phyloP scores from a whole-genome alignment of 2,329 filamentous ascomycete species.

The Cercospora sp. region DNA sequence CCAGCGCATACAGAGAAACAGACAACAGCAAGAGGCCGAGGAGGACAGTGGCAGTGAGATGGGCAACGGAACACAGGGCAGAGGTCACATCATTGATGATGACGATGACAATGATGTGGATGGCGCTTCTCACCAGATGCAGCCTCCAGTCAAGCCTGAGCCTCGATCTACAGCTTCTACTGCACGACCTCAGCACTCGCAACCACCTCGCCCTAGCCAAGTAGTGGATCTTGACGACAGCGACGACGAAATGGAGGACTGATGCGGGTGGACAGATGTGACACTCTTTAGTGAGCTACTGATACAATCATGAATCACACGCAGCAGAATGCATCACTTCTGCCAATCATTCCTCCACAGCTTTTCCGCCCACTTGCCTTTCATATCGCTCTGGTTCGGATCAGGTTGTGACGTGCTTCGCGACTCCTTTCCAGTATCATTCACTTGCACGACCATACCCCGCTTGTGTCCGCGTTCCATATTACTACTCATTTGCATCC shows the following conservation, averaged over 20 bases:
- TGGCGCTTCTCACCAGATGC: slow-evolving; percentile 12
- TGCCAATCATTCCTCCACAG: slow-evolving; percentile 36
- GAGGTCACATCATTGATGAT: slow-evolving; percentile 35
- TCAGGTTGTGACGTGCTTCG: slow-evolving; percentile 16
- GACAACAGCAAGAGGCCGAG: slow-evolving; percentile 47
- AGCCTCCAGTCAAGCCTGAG: slow-evolving; percentile 21
- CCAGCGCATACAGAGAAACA: slow-evolving; percentile 53
- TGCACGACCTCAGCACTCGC: neutral
- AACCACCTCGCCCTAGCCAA: slow-evolving; percentile 19
- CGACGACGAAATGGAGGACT: slow-evolving; percentile 26
- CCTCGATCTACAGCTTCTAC: slow-evolving; percentile 20
- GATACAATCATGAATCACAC: neutral
- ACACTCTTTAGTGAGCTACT: neutral
- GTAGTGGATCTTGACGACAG: slow-evolving; percentile 27
- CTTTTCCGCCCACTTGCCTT: slow-evolving; percentile 26
- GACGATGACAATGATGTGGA: slow-evolving; percentile 29
- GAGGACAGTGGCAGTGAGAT: slow-evolving; percentile 36
- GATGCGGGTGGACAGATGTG: neutral
- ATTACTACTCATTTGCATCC: slow-evolving; percentile 27
- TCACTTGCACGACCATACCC: slow-evolving; percentile 30
- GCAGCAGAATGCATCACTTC: slow-evolving; percentile 14
- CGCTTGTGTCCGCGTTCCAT: slow-evolving; percentile 30
- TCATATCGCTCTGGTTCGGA: slow-evolving; percentile 8
- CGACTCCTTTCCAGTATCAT: slow-evolving; percentile 34
- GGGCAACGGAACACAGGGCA: slow-evolving; percentile 27